Evolutionary conservation across 176 grass and related monocot genomes (phyloP).

Genomic region (Avena eriantha): DNA sequence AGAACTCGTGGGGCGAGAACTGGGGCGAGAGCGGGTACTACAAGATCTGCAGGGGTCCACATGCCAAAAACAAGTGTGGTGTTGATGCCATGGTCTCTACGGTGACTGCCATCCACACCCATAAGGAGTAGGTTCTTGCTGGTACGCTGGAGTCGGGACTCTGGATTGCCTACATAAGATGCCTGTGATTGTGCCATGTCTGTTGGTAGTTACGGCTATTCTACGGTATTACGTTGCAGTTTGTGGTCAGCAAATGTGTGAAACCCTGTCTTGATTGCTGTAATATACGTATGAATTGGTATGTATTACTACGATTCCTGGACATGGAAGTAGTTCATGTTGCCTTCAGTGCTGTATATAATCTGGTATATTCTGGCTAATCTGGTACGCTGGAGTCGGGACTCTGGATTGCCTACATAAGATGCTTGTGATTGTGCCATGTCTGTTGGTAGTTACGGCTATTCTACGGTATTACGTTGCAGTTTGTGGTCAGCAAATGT

Average conservation of each 20-base stretch:
- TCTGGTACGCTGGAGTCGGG: neutral
- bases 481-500: constrained; percentile 23
- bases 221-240: constrained; percentile 6
- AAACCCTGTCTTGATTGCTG: constrained; percentile 17
- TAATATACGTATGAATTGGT: constrained; percentile 15
- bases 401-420: constrained; percentile 22
- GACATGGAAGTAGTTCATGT: neutral
- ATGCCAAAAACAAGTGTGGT: constrained; percentile 59
- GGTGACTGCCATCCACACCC: constrained; percentile 58
- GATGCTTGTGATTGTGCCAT: constrained; percentile 28
- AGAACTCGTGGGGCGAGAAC: constrained; percentile 90
- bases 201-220: neutral
- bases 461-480: constrained; percentile 3
- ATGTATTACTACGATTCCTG: neutral
- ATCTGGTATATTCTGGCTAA: too few species aligned
- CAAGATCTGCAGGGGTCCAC: constrained; percentile 74
- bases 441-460: neutral
- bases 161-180: constrained; percentile 22
- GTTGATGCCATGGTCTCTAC: constrained; percentile 89
- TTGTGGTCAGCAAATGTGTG: constrained; percentile 24
- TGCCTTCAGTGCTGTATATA: neutral
- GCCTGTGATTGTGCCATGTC: constrained; percentile 31
- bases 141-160: neutral
- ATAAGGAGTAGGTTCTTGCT: constrained; percentile 41
- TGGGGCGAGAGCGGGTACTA: constrained; percentile 89